phyloP scores from a whole-genome alignment of 768 basidiomycete genomes.

The Lactarius evosmus region DNA sequence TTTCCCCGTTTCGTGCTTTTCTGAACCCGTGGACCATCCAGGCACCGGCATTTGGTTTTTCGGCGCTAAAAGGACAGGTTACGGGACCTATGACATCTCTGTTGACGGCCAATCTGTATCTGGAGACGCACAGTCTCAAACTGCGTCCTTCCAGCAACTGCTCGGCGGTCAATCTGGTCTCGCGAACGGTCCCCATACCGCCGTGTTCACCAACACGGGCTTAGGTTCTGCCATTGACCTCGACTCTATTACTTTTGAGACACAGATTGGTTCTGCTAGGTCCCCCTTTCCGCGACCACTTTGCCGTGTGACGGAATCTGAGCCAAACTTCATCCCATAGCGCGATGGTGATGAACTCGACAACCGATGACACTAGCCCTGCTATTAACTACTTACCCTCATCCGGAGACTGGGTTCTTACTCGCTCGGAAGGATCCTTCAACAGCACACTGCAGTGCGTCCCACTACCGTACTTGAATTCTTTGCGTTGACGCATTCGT shows the following conservation, averaged over 20 bases:
- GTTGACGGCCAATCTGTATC: slow-evolving; percentile 44
- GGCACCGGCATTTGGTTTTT: slow-evolving; percentile 52
- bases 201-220: slow-evolving; percentile 45
- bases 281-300: slow-evolving; percentile 30
- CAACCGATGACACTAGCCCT: slow-evolving; percentile 43
- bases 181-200: slow-evolving; percentile 45
- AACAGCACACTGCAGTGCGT: slow-evolving; percentile 46
- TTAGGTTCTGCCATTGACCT: slow-evolving; percentile 45
- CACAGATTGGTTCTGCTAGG: slow-evolving; percentile 40
- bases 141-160: slow-evolving; percentile 37
- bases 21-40: not conserved
- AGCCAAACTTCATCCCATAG: not conserved
- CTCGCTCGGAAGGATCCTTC: slow-evolving; percentile 34
- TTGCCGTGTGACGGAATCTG: not conserved
- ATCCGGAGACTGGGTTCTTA: slow-evolving; percentile 38
- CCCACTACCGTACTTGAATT: not conserved
- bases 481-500: slow-evolving; percentile 7
- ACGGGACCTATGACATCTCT: slow-evolving; percentile 45
- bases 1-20: not conserved
- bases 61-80: slow-evolving; percentile 45
- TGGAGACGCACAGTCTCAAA: slow-evolving; percentile 37
- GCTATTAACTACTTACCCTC: slow-evolving; percentile 42
- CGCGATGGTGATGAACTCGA: slow-evolving; percentile 31
- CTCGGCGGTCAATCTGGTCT: slow-evolving; percentile 46
- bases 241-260: slow-evolving; percentile 46